Conservation (phyloP, 2,329 filamentous ascomycete genomes). For the Chalaropsis ovoidea region DNA sequence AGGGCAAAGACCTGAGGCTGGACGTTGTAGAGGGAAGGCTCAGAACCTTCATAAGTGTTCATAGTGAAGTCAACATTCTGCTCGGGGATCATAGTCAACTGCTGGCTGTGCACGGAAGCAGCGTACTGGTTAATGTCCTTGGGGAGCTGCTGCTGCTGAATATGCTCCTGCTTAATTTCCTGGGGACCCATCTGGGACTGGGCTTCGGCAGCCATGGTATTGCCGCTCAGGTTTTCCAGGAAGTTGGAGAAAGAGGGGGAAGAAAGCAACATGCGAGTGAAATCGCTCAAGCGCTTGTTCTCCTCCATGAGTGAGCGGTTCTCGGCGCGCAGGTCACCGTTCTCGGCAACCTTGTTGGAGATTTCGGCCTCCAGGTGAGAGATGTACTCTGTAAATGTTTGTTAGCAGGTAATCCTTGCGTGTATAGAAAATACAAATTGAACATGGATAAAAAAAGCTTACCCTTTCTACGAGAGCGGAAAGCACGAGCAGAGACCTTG, state of each 20-base stretch:
- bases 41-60: conserved; percentile 46
- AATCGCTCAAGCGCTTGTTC: conserved; percentile 67
- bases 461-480: conserved; percentile 98
- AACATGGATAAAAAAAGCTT: conserved; percentile 33
- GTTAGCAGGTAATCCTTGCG: conserved; percentile 39
- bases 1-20: conserved; percentile 66
- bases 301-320: conserved; percentile 76
- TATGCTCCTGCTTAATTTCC: conserved; percentile 28
- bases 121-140: conserved; percentile 59
- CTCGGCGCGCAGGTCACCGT: conserved; percentile 65
- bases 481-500: conserved; percentile 95
- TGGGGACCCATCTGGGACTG: conserved; percentile 31
- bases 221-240: conserved; percentile 54
- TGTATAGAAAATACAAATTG: not conserved
- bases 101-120: conserved; percentile 45
- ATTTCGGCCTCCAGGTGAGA: conserved; percentile 86
- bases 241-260: conserved; percentile 76
- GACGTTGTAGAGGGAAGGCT: conserved; percentile 44
- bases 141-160: conserved; percentile 42
- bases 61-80: conserved; percentile 64
- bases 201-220: conserved; percentile 34
- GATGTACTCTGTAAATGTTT: conserved; percentile 67
- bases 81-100: conserved; percentile 75
- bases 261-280: conserved; percentile 70
- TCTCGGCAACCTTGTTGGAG: conserved; percentile 71